Conservation (phyloP, 176 grass and related monocot species). For the barley (Hordeum vulgare) region DNA sequence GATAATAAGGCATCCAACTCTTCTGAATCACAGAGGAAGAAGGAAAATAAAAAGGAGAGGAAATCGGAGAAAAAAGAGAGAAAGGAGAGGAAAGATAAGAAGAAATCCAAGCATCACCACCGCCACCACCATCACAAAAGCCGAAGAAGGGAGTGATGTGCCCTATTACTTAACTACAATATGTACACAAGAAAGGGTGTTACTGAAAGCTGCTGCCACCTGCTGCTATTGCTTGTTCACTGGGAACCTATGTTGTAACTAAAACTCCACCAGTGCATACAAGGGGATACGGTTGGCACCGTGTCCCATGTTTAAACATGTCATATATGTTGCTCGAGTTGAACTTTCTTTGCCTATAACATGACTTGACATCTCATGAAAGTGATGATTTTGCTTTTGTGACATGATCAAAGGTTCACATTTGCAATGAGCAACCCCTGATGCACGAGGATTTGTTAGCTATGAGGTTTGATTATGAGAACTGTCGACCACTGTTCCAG, state of each 20-base stretch:
- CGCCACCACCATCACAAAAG: constrained; percentile 43
- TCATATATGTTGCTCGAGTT: not conserved
- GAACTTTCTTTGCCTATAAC: not conserved
- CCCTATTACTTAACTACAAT: not conserved
- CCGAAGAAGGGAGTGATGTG: constrained; percentile 33
- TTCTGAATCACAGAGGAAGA: constrained; percentile 12
- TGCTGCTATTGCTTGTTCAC: not conserved
- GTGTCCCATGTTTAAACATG: not conserved
- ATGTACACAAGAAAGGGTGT: constrained; percentile 17
- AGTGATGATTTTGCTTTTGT: not conserved
- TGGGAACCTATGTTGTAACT: constrained; percentile 10
- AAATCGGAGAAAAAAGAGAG: constrained; percentile 26
- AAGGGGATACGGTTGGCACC: not conserved
- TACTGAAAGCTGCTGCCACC: not conserved
- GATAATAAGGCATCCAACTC: constrained; percentile 9
- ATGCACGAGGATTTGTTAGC: not conserved
- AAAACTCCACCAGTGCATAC: not conserved
- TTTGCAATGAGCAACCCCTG: not conserved
- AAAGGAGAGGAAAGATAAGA: constrained; percentile 52
- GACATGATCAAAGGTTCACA: not conserved
- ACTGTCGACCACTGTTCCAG: not conserved
- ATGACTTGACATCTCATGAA: not conserved
- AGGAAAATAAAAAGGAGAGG: constrained; percentile 27
- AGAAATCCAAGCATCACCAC: constrained; percentile 52
- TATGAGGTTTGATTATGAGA: not conserved